Conservation (phyloP, 2,329 filamentous ascomycete genomes). For the Microdochium trichocladiopsis region DNA sequence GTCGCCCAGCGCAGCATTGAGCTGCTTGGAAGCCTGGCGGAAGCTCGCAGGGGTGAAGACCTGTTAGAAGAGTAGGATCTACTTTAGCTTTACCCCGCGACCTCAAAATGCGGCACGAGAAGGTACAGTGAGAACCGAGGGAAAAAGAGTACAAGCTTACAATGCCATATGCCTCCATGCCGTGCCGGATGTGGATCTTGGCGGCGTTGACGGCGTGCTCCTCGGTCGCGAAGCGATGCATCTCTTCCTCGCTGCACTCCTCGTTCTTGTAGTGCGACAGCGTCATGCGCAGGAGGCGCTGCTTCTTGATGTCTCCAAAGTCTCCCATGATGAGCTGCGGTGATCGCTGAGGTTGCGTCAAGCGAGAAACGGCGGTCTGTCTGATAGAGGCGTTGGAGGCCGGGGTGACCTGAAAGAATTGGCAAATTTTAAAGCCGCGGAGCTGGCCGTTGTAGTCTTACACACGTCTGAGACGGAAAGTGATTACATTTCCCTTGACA, state of each 20-base stretch:
- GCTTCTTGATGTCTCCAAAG: not conserved
- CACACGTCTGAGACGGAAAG: not conserved
- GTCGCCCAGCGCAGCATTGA: constrained; percentile 1
- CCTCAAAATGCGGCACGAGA: not conserved
- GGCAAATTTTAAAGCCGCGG: not conserved
- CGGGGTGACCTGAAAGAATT: not conserved
- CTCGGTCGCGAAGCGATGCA: not conserved
- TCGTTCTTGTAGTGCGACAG: constrained; percentile 1
- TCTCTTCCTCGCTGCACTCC: constrained; percentile 1
- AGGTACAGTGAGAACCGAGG: not conserved
- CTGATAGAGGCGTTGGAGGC: not conserved
- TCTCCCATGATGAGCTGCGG: not conserved
- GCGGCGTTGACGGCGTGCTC: constrained; percentile 1
- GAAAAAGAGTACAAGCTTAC: not conserved
- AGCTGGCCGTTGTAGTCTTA: not conserved
- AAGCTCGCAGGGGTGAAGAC: constrained; percentile 8
- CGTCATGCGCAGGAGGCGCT: constrained; percentile 2
- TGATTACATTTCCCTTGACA: not conserved
- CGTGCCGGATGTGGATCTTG: not conserved
- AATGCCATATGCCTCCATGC: not conserved
- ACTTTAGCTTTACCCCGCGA: not conserved
- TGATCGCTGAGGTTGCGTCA: not conserved
- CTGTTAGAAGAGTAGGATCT: not conserved
- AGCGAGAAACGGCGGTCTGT: not conserved
- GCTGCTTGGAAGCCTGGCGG: not conserved